Evolutionary conservation across 768 basidiomycete species (phyloP).

Genomic region (Phaffia tasmanica): DNA sequence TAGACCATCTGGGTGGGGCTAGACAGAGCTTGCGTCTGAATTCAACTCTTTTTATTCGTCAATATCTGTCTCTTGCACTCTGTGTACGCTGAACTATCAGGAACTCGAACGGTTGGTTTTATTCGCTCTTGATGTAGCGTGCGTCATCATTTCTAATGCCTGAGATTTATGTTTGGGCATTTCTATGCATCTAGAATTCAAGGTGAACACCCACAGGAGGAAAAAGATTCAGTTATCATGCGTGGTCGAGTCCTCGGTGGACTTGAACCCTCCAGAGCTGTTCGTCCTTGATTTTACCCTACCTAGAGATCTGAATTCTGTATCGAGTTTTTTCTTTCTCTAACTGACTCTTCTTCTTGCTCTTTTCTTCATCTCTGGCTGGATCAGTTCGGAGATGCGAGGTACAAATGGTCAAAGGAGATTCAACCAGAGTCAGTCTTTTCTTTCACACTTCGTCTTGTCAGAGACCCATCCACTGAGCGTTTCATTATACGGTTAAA

Average conservation of each 20-base stretch:
- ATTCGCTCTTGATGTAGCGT: too few species aligned
- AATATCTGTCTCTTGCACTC: not conserved
- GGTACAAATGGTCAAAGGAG: slow-evolving; percentile 51
- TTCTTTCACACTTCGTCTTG: slow-evolving; percentile 30
- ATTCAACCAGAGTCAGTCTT: slow-evolving; percentile 39
- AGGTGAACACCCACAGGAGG: slow-evolving; percentile 69
- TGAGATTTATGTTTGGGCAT: not conserved
- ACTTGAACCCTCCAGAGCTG: slow-evolving; percentile 53
- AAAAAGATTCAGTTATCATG: slow-evolving; percentile 59
- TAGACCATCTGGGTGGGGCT: not conserved
- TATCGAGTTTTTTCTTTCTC: slow-evolving; percentile 44
- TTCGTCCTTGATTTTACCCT: slow-evolving; percentile 1
- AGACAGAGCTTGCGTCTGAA: too few species aligned
- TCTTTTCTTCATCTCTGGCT: not conserved
- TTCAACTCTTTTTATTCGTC: not conserved
- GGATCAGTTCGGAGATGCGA: slow-evolving; percentile 61
- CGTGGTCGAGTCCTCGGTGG: slow-evolving; percentile 76
- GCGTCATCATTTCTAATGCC: too few species aligned
- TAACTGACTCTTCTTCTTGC: not conserved
- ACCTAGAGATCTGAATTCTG: not conserved
- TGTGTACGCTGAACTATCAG: too few species aligned
- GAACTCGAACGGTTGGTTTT: too few species aligned
- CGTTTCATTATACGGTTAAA: not conserved
- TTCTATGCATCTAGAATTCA: slow-evolving; percentile 42
- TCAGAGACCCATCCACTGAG: not conserved